Base-by-base conservation (phyloP, 1,284 basidiomycete genomes). In the Rhizopogon parksii region DNA sequence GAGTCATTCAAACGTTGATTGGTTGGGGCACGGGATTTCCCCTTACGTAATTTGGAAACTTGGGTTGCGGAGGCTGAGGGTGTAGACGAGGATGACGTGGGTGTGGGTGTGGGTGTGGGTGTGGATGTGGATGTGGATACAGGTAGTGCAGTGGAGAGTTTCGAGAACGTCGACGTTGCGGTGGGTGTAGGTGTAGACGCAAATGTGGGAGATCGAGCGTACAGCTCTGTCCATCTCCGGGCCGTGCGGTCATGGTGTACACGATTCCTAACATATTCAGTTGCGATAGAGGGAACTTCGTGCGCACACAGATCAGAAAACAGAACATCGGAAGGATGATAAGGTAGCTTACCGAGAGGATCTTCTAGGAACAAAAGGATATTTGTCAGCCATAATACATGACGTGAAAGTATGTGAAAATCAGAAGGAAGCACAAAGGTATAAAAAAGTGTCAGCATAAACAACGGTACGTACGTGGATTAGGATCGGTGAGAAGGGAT, bases 401-500 rank as follows among this genome's bases (percentile, higher is more conserved):
- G 6, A 11, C 15, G 9, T 15, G 36, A 14, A 38, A 38, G 24
- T 25, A 30, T 34, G n/a, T 2, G 21, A 6, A 27, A 27, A 53
- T 30, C 19, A 6, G 42, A 14, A 5, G 4, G 15, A n/a, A 42
- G 15, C 17, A 42, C 40, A 30, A 3, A n/a, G 40, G 21, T 27
- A 46, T 45, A 50, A 24, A 45, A 54, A 32, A 43, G 40, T 6
- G 12, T 7, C 12, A 32, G 17, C n/a, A 32, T 12, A 9, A 7
- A 4, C 32, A 14, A 32, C 15, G 19, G 32, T 14, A 73, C 85
- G 56, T 65, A 91, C 88, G 79, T 1, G 91, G 91, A 70, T 95
- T 95, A 0, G 91, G 91, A 59, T 95, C 91, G 7, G 89, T 92
- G 42, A 95, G 73, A 3, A 95, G 78, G 0, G 89, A 91, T 0